Evolutionary conservation across 768 basidiomycete genomes (phyloP).

Genomic region (Lentinula detonsa): DNA sequence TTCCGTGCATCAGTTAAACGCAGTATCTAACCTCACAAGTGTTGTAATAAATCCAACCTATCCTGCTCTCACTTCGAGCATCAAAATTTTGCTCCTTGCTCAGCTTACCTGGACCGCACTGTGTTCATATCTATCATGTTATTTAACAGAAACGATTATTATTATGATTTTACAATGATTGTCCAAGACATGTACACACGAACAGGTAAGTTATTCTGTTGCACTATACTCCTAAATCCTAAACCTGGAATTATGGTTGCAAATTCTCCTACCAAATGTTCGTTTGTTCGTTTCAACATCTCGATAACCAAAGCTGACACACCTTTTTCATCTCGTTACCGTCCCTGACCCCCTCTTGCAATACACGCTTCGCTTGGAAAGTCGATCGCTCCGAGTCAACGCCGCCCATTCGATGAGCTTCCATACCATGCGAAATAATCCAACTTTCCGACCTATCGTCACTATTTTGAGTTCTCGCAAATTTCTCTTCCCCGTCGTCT

Average conservation of each 20-base stretch:
- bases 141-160: not conserved
- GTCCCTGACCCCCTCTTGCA: not conserved
- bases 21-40: not conserved
- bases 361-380: not conserved
- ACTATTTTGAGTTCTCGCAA: not conserved
- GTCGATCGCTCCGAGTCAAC: not conserved
- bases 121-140: slow-evolving; percentile 1
- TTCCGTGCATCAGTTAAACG: not conserved
- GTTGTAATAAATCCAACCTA: slow-evolving; percentile 5
- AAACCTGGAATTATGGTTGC: not conserved
- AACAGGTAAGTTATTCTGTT: not conserved
- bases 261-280: not conserved
- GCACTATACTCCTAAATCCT: not conserved
- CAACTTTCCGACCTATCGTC: not conserved
- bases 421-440: not conserved
- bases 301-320: not conserved
- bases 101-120: not conserved
- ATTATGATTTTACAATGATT: not conserved
- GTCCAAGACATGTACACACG: not conserved
- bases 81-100: not conserved
- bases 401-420: not conserved
- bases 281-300: not conserved
- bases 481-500: not conserved
- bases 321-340: not conserved
- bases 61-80: not conserved